Base-by-base conservation (phyloP, 2,329 filamentous ascomycete genomes). In the Fragosphaeria purpurea region DNA sequence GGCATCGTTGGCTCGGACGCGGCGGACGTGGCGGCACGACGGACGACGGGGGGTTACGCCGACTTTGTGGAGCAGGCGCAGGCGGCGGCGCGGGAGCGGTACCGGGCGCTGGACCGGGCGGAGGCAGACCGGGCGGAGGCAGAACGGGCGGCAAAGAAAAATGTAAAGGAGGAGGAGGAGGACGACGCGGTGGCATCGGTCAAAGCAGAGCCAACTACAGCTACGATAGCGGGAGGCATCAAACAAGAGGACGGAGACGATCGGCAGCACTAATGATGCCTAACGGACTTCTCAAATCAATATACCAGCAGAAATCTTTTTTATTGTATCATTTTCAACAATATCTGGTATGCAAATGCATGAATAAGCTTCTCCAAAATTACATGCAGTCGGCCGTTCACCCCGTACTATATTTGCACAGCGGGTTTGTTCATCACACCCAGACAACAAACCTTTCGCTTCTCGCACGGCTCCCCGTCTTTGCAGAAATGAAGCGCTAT, bases 1-100 rank as follows among this genome's bases (percentile, higher is more conserved):
- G 76, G 80, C n/a, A 83, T 82, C 59, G 65, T 85, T 39, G 84
- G 84, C 10, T n/a, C n/a, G n/a, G 82, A 87, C 64, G 83, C 84
- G 33, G n/a, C n/a, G n/a, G 75, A 80, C 60, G 72, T 85, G 60
- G 82, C 82, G 31, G 75, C 77, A 54, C 70, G 76, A 56, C 75
- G 77, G 60, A 85, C 82, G 4, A 75, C 72, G 60, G 73, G 68
- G 40, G 35, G 48, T 6, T 83, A 83, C 57, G 67, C 72, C 0
- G 79, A 78, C 48, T 86, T 86, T 60, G 69, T 85, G 49, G 76
- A 75, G 54, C 77, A 77, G 59, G 80, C 79, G 31, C 80, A 80
- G 62, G 81, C 85, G 49, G 78, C 77, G 63, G 83, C 83, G 2
- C 74, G 82, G 58, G 79, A 85, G 62, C 70, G 83, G 56, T 86